Evolutionary conservation across 179 eudicot genomes (phyloP), one percentile per base, ranked within the genome.

Genomic region (Amaranthus tricolor): DNA sequence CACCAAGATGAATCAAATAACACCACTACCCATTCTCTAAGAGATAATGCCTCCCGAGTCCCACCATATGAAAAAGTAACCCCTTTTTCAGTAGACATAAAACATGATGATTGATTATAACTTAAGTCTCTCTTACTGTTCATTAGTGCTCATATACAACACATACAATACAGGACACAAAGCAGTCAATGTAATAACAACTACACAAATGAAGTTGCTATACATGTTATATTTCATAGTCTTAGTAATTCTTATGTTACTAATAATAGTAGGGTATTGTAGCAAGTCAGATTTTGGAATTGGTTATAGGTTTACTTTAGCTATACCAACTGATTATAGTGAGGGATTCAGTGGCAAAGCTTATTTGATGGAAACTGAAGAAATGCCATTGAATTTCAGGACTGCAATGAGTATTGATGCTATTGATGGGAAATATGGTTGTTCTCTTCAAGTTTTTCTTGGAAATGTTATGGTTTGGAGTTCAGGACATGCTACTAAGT

Each of bases 401-500:
- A 84, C 84, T 8, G 98, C 90, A n/a, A 58, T 93, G 48, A 88
- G 84, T 16, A 88, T 91, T 7, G 96, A 93, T 66, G 86, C 92
- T 8, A 45, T 60, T 5, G 73, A 87, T 40, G 83, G 85, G 16
- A 82, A 80, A 24, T 93, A 86, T 74, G 70, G 86, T 0, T 95
- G 99, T 73, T 90, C 97, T 0, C 60, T 95, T 1, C 87, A 93
- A 72, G 85, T 95, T 61, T 89, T 89, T 72, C 82, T 93, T 16
- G 99, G 96, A 51, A 86, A 79, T 51, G 88, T 89, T 7, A 87
- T 73, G 77, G 96, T 95, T 9, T 95, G 98, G 99, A 87, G 87
- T 68, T 95, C 99, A 0, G 93, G 87, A 0, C 98, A 93, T 83
- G 77, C 84, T 0, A 81, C 86, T 1, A 79, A 59, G 78, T 93